phyloP scores from a whole-genome alignment of 768 basidiomycete genomes.

The Trametes meyenii region DNA sequence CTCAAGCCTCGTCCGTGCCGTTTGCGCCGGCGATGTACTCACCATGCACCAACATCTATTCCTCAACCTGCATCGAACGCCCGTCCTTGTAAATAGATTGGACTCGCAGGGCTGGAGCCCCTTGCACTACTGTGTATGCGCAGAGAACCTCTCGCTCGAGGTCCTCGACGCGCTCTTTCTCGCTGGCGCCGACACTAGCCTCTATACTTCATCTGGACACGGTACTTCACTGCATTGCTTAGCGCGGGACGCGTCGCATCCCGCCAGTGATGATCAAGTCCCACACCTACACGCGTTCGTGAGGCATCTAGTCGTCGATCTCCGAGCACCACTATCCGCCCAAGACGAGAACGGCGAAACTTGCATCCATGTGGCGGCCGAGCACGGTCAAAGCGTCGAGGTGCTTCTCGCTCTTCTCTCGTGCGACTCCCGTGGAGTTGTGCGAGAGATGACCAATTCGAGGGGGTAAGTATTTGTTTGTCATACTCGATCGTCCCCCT shows the following conservation, averaged over 20 bases:
- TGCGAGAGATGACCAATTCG: conserved; percentile 65
- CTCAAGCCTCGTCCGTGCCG: conserved; percentile 17
- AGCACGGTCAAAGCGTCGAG: conserved; percentile 67
- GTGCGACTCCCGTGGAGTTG: conserved; percentile 57
- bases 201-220: conserved; percentile 61
- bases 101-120: conserved; percentile 73
- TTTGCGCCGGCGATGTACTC: conserved; percentile 15
- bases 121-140: conserved; percentile 69
- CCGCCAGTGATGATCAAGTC: conserved; percentile 17
- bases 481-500: background rate
- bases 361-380: conserved; percentile 79
- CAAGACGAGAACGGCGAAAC: conserved; percentile 71
- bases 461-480: conserved; percentile 55
- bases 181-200: conserved; percentile 73
- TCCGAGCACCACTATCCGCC: conserved; percentile 69
- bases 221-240: conserved; percentile 72
- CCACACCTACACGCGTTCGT: conserved; percentile 56
- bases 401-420: conserved; percentile 65
- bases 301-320: conserved; percentile 68
- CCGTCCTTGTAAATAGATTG: conserved; percentile 62
- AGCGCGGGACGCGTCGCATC: conserved; percentile 42
- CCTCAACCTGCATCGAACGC: conserved; percentile 36
- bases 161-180: conserved; percentile 72
- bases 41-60: conserved; percentile 27
- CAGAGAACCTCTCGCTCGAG: conserved; percentile 56